Percentiles rank a stretch among this genome's conserved stretches.
Evolutionary conservation across 306 rosid genomes (phyloP).

Genomic region (Trifolium subterraneum): DNA sequence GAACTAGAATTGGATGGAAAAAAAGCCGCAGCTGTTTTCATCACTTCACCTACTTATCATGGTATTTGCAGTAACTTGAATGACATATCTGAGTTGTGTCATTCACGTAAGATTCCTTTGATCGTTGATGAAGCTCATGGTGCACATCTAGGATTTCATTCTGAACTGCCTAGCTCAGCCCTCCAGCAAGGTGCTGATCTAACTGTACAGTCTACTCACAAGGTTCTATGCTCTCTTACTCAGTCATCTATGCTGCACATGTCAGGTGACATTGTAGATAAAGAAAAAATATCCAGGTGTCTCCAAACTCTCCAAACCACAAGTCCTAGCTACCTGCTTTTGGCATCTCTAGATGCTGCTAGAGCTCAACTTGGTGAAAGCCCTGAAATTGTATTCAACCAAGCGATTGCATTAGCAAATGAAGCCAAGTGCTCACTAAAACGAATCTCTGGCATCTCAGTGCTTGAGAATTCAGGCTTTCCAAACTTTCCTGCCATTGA

Average conservation of each 20-base stretch:
- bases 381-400: slow-evolving; percentile 59
- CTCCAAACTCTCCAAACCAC: slow-evolving; percentile 88
- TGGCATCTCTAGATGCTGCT: slow-evolving; percentile 92
- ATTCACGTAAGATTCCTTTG: slow-evolving; percentile 72
- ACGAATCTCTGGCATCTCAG: slow-evolving; percentile 59
- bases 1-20: slow-evolving; percentile 65
- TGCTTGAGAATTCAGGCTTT: slow-evolving; percentile 60
- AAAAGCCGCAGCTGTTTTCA: slow-evolving; percentile 73
- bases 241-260: slow-evolving; percentile 92
- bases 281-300: slow-evolving; percentile 67
- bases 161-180: slow-evolving; percentile 73
- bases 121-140: slow-evolving; percentile 97
- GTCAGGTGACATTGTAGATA: slow-evolving; percentile 65
- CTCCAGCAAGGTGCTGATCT: slow-evolving; percentile 83
- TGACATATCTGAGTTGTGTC: slow-evolving; percentile 72
- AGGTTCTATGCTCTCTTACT: slow-evolving; percentile 84
- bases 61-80: slow-evolving; percentile 78
- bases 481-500: slow-evolving; percentile 57
- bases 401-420: slow-evolving; percentile 58
- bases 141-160: slow-evolving; percentile 86
- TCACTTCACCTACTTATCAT: slow-evolving; percentile 89
- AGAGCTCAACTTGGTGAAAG: slow-evolving; percentile 80
- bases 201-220: slow-evolving; percentile 78
- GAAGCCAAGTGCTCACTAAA: slow-evolving; percentile 56
- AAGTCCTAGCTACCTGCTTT: slow-evolving; percentile 88